phyloP scores from a whole-genome alignment of 805 yeast species.

The Clavispora asparagi region DNA sequence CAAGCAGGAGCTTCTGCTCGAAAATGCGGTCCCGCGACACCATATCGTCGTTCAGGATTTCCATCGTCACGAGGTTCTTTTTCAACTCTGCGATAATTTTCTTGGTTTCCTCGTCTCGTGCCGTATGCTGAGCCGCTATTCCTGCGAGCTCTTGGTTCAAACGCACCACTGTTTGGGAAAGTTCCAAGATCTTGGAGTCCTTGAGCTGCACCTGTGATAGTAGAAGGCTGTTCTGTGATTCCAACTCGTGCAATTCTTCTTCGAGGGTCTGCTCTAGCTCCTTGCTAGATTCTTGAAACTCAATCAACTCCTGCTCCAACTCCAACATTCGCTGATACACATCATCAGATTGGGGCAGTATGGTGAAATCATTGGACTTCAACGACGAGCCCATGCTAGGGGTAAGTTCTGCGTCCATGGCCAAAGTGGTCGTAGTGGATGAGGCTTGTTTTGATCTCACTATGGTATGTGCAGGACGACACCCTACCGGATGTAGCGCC shows the following conservation, averaged over 20 bases:
- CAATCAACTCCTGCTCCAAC: constrained; percentile 33
- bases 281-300: constrained; percentile 40
- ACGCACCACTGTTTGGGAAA: constrained; percentile 10
- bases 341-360: not conserved
- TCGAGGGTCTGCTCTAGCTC: constrained; percentile 43
- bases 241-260: constrained; percentile 35
- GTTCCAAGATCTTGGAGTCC: constrained; percentile 16
- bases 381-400: not conserved
- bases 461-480: not conserved
- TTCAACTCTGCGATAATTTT: constrained; percentile 19
- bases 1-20: constrained; percentile 25
- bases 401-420: not conserved
- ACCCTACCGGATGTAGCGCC: too few species aligned
- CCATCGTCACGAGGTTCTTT: constrained; percentile 33
- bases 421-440: not conserved
- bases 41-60: constrained; percentile 39
- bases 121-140: constrained; percentile 8
- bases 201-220: constrained; percentile 11
- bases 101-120: constrained; percentile 2
- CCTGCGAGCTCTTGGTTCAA: constrained; percentile 18
- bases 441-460: not conserved
- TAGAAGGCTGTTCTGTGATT: constrained; percentile 18
- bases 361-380: not conserved
- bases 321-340: constrained; percentile 24
- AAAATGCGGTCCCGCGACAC: constrained; percentile 34